These are phyloP conservation scores for Cyberlindnera galapagoensis DNA, from an alignment of 805 yeast species.

Conservation along the genomic window DNA sequence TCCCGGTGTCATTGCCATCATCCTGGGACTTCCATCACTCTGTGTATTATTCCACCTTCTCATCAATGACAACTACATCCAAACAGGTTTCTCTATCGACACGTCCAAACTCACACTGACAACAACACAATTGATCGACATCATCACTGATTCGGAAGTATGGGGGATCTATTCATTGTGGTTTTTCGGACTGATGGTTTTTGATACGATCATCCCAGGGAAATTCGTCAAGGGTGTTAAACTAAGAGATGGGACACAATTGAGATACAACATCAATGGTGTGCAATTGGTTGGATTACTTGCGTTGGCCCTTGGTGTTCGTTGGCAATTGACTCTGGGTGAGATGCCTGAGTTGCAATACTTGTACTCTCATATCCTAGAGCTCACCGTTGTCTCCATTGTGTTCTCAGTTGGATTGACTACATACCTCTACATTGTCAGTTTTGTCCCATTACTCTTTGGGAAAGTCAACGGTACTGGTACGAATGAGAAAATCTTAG, in stretches of 20 bases:
- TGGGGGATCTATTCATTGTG: conserved; percentile 67
- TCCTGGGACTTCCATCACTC: conserved; percentile 61
- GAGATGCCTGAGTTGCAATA: conserved; percentile 74
- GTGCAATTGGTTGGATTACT: conserved; percentile 41
- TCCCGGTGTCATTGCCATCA: conserved; percentile 62
- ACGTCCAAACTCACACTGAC: conserved; percentile 30
- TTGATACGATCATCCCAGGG: conserved; percentile 69
- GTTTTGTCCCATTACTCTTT: conserved; percentile 58
- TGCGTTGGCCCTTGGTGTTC: conserved; percentile 36
- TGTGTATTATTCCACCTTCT: conserved; percentile 53
- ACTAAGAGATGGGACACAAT: conserved; percentile 68
- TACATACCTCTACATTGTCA: conserved; percentile 53
- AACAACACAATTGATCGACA: conserved; percentile 27
- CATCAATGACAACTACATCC: conserved; percentile 52
- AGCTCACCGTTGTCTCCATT: conserved; percentile 56
- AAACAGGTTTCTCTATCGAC: conserved; percentile 42
- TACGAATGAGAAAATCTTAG: conserved; percentile 64
- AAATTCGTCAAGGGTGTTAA: conserved; percentile 53
- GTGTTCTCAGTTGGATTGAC: conserved; percentile 61
- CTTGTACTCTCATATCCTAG: conserved; percentile 60
- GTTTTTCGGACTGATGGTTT: conserved; percentile 58
- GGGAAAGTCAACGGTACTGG: conserved; percentile 40
- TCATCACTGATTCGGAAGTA: conserved; percentile 37
- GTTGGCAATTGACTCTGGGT: conserved; percentile 47
- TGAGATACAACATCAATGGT: conserved; percentile 82